Base-by-base conservation (phyloP, 306 rosid genomes). In the Casuarina glauca region DNA sequence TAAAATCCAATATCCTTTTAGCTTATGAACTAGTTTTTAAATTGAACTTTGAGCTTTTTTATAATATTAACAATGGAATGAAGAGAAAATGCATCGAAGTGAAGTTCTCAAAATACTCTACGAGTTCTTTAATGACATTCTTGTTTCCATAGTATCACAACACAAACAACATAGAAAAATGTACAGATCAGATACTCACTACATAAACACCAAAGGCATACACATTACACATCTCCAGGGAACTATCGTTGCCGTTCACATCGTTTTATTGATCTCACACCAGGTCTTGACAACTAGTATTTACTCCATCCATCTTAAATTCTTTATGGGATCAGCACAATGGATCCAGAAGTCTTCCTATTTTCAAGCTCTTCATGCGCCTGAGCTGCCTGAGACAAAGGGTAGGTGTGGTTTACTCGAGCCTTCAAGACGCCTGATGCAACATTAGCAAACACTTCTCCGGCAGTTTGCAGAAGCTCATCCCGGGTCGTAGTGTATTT, bases 301-400 rank as follows among this genome's bases (percentile, higher is more conserved):
- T 6, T 41, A 19, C 48, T 16, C 16, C 48, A 3, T 12, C 68
- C 43, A 42, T 1, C 13, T 26, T 26, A 26, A 26, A 10, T 73
- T 39, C 74, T 36, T 87, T 67, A 94, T 2, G 98, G 98, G 43
- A 94, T 81, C 79, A 94, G 88, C 75, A 94, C 97, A 36, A 87
- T 50, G 2, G 97, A 94, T 8, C 98, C 98, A 5, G 95, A 79
- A 41, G 97, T 94, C 85, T 84, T 91, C 76, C 97, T 64, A 52
- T 69, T 88, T 83, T 94, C 98, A 11, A 92, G 85, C 75, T 92
- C 98, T 57, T 87, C 80, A 69, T 92, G 98, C 42, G 97, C 98
- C 79, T 78, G 86, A 36, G 92, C 92, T 5, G 93, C 97, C 70
- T 90, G 82, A 55, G 92, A 90, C 82, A 94, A 81, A 48, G 93